Base-by-base conservation (phyloP, 1,284 basidiomycete genomes). In the Malassezia caprae region DNA sequence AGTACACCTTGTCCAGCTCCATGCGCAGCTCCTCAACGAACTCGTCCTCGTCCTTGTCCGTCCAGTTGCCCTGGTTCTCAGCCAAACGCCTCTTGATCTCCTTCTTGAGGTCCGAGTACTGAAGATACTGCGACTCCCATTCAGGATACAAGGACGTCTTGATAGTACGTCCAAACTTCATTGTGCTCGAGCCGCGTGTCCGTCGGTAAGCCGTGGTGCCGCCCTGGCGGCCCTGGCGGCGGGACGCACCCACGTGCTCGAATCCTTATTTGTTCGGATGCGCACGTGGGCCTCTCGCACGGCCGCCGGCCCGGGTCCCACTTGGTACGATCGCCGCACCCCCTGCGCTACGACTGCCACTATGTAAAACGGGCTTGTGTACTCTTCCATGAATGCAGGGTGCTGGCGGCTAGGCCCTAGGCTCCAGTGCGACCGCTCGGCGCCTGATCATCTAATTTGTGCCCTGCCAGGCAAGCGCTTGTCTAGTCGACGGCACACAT, bases 1-100 rank as follows among this genome's bases (percentile, higher is more conserved):
- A 84, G 70, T 96, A 87, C 53, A 96, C 86, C 79, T 98, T 98
- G 73, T 93, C 88, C 42, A 98, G 81, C 77, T 98, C 90, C 59
- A 79, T 79, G 71, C 88, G 85, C 53, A 96, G 83, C 39, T 69
- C 46, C 32, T 62, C 64, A 24, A 74, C 69, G 49, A 69, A 73
- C 42, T 70, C 69, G 42, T 73, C 69, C 58, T 74, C 72, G 32
- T 74, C 72, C 58, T 68, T 63, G 56, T 73, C 72, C 27, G 68
- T 67, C 72, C 72, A 74, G n/a, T 43, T 45, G 43, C 67, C 68
- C 31, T 67, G 61, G 62, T 72, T 72, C 43, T 64, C 63, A 21
- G 63, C 65, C 52, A 73, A 61, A 34, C 72, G 58, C 19, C 58
- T 59, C 62, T 74, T 74, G 57, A 74, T 73, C 56, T 73, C 68